Evolutionary conservation across 2,329 filamentous ascomycete species (phyloP).

Genomic region (Fusarium tanahbumbuense): DNA sequence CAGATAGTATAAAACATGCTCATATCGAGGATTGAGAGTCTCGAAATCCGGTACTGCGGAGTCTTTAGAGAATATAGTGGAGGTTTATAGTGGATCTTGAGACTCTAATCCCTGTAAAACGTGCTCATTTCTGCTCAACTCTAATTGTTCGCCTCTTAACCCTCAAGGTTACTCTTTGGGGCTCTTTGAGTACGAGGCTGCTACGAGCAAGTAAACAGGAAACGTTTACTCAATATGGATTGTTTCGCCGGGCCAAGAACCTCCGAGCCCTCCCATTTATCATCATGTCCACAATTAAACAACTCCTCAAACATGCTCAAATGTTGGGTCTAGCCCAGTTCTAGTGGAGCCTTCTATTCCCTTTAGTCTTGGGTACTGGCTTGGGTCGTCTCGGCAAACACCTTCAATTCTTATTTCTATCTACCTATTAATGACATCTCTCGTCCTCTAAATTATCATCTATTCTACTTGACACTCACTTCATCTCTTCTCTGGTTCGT

Average conservation of each 20-base stretch:
- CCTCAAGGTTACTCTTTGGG: no score
- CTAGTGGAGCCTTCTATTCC: constrained; percentile 19
- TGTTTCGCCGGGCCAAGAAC: constrained; percentile 38
- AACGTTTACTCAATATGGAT: constrained; percentile 35
- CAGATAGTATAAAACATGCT: constrained; percentile 7
- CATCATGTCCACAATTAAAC: constrained; percentile 9
- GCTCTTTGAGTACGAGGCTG: neutral
- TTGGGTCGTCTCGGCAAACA: neutral
- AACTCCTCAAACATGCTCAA: constrained; percentile 35
- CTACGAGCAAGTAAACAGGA: constrained; percentile 42
- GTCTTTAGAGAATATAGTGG: constrained; percentile 11
- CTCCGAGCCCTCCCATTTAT: constrained; percentile 6
- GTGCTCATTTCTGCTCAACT: constrained; percentile 55
- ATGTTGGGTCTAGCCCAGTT: constrained; percentile 5
- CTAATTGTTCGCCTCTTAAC: constrained; percentile 7
- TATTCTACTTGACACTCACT: constrained; percentile 1
- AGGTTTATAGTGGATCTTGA: constrained; percentile 3
- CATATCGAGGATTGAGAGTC: constrained; percentile 6
- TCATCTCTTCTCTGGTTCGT: constrained; percentile 12
- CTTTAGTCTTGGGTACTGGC: neutral
- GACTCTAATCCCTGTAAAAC: constrained; percentile 45
- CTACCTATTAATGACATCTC: constrained; percentile 29
- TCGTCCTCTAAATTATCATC: constrained; percentile 17
- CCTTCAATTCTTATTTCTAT: constrained; percentile 43
- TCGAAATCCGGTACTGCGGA: constrained; percentile 20